Percentiles rank a stretch among this genome's conserved stretches.
Conservation (phyloP, 768 basidiomycete species). For the Leucocoprinus sp. region DNA sequence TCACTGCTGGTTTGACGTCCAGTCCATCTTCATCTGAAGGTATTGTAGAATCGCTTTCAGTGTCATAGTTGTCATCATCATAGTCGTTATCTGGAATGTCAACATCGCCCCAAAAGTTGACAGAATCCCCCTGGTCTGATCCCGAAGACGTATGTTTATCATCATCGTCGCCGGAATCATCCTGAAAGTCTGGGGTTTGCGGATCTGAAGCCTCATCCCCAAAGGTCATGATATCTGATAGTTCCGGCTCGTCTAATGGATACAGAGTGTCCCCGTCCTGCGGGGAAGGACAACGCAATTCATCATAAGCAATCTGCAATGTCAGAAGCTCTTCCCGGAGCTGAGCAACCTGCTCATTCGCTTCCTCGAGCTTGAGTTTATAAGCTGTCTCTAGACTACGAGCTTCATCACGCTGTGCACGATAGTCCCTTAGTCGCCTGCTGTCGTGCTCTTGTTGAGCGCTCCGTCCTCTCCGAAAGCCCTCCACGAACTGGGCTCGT, state of each 20-base stretch:
- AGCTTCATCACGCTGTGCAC: constrained; percentile 18
- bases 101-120: too few species aligned
- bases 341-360: constrained; percentile 14
- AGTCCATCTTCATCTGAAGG: not conserved
- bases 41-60: not conserved
- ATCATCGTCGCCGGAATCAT: not conserved
- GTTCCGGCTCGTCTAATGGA: not conserved
- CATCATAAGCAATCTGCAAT: constrained; percentile 18
- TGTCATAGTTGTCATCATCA: too few species aligned
- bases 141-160: too few species aligned
- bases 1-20: not conserved
- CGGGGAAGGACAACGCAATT: constrained; percentile 1
- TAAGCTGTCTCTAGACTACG: constrained; percentile 6
- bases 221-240: not conserved
- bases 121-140: too few species aligned
- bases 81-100: too few species aligned
- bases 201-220: not conserved
- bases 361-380: constrained; percentile 12
- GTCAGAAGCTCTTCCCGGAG: constrained; percentile 18
- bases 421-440: constrained; percentile 13
- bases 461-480: constrained; percentile 13
- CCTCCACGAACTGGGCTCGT: constrained; percentile 12
- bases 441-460: constrained; percentile 13
- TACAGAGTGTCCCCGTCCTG: not conserved
- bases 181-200: not conserved